A percentile compares a stretch with the other conserved stretches of the same genome.
Evolutionary conservation across 2,329 filamentous ascomycete species (phyloP).

Genomic region (Penicillium sumatraense): DNA sequence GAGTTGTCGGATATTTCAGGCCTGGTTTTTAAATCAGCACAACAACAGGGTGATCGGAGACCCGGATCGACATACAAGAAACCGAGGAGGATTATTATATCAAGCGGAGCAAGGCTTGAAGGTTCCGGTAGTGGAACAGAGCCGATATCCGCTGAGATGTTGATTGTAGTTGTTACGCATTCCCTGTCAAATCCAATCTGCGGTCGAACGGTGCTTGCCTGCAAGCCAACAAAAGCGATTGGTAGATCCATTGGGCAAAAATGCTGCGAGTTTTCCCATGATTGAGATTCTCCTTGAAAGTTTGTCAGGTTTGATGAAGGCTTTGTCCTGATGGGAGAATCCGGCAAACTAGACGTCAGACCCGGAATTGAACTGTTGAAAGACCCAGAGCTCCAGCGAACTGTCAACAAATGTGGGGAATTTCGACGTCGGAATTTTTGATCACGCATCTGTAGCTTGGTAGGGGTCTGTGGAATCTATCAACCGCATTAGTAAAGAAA

Average conservation of each 20-base stretch:
- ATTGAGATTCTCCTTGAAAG: neutral
- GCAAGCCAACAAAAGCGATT: slow-evolving; percentile 27
- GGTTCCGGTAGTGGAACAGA: slow-evolving; percentile 21
- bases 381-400: slow-evolving; percentile 32
- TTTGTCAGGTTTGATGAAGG: neutral
- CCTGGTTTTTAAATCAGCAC: slow-evolving; percentile 10
- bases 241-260: slow-evolving; percentile 23
- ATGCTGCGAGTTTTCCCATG: slow-evolving; percentile 1
- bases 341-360: slow-evolving; percentile 2
- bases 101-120: slow-evolving; percentile 32
- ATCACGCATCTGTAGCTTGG: neutral
- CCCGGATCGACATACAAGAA: slow-evolving; percentile 32
- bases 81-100: slow-evolving; percentile 42
- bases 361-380: slow-evolving; percentile 13
- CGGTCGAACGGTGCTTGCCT: slow-evolving; percentile 10
- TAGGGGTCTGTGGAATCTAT: slow-evolving; percentile 7
- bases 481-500: slow-evolving; percentile 7
- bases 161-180: slow-evolving; percentile 26
- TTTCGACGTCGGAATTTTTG: slow-evolving; percentile 1
- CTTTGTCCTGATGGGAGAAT: neutral
- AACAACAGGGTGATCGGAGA: neutral
- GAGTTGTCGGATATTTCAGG: slow-evolving; percentile 18
- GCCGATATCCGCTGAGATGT: slow-evolving; percentile 32
- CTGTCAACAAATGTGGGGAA: slow-evolving; percentile 10
- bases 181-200: slow-evolving; percentile 17